Evolutionary conservation across 352 stramenopile species (phyloP).

Genomic region (Globisporangium nagaii): DNA sequence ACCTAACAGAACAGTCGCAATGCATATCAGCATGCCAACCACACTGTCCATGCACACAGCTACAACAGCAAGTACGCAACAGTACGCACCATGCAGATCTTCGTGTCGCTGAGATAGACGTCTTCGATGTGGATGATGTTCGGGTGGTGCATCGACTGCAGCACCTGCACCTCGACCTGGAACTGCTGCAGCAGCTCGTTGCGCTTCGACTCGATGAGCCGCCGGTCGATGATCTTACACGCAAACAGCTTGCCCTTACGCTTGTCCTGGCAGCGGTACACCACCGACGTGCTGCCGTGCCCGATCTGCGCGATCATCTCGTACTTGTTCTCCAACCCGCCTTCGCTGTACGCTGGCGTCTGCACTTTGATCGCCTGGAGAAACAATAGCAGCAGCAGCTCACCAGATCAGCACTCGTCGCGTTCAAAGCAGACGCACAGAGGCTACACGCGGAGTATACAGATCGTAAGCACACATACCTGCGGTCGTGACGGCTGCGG

Average conservation of each 20-base stretch:
- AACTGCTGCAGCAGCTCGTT: slow-evolving; percentile 87
- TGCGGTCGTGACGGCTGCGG: slow-evolving; percentile 24
- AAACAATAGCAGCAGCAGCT: not conserved
- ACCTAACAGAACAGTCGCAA: slow-evolving; percentile 29
- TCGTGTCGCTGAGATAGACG: slow-evolving; percentile 78
- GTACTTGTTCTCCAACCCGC: slow-evolving; percentile 79
- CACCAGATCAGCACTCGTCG: not conserved
- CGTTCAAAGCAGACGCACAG: too few species aligned
- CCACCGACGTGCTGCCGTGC: slow-evolving; percentile 78
- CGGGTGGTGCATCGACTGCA: slow-evolving; percentile 85
- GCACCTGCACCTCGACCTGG: slow-evolving; percentile 86
- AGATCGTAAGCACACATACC: slow-evolving; percentile 9
- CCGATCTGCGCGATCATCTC: slow-evolving; percentile 79
- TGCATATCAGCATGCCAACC: not conserved
- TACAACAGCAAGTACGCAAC: not conserved
- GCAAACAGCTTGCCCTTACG: slow-evolving; percentile 45
- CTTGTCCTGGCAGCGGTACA: slow-evolving; percentile 76
- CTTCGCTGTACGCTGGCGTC: slow-evolving; percentile 59
- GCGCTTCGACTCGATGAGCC: slow-evolving; percentile 58
- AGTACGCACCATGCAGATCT: slow-evolving; percentile 75
- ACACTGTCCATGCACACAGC: not conserved
- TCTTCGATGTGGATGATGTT: slow-evolving; percentile 90
- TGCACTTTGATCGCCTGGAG: slow-evolving; percentile 66
- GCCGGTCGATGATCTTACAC: slow-evolving; percentile 88
- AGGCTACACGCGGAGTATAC: too few species aligned